phyloP scores from a whole-genome alignment of 345 rosid species.

The Abelmoschus esculentus region DNA sequence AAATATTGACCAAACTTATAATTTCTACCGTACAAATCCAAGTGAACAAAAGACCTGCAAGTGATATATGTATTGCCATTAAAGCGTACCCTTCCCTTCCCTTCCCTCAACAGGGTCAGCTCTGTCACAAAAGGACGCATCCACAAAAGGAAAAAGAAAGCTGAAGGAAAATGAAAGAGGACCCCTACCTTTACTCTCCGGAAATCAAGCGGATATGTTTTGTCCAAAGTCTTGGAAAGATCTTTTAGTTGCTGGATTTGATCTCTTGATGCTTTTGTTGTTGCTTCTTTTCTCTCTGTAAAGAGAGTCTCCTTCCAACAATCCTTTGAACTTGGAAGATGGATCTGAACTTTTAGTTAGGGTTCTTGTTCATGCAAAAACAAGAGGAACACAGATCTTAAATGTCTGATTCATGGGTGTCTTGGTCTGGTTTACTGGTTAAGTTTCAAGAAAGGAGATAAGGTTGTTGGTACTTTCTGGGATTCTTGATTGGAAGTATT shows the following conservation, averaged over 20 bases:
- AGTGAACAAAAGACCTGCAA: too few species aligned
- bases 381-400: conserved; percentile 27
- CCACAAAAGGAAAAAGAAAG: not conserved
- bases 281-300: too few species aligned
- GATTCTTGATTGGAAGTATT: too few species aligned
- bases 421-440: too few species aligned
- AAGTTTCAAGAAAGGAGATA: conserved; percentile 10
- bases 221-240: too few species aligned
- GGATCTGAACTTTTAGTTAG: conserved; percentile 30
- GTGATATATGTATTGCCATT: too few species aligned
- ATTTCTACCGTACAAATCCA: too few species aligned
- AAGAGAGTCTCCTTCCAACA: too few species aligned
- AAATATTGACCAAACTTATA: too few species aligned
- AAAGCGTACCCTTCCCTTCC: not conserved
- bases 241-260: too few species aligned
- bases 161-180: not conserved
- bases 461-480: not conserved
- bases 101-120: not conserved
- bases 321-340: not conserved
- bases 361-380: conserved; percentile 28
- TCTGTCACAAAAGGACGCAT: not conserved
- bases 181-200: not conserved
- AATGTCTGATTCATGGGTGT: conserved; percentile 9
- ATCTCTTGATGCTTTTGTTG: too few species aligned
- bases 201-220: not conserved